Base-by-base conservation (phyloP, 140 eudicot species). In the Eryngium alpinum region DNA sequence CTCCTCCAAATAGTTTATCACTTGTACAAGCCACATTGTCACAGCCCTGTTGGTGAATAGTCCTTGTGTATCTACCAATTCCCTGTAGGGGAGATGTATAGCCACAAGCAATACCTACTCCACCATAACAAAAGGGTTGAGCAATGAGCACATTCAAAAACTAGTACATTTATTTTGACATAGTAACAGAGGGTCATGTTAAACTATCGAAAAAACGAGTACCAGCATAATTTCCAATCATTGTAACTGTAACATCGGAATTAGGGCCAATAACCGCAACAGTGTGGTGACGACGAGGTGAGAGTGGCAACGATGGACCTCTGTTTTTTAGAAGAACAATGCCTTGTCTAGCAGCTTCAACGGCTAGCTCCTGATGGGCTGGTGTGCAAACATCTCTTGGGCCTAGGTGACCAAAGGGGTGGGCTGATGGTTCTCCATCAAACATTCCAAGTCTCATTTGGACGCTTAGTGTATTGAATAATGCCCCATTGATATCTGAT, bases 151-250 rank as follows among this genome's bases (percentile, higher is more conserved):
- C 33, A 38, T 0, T 71, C 56, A 46, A 5, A 12, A 21, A 44
- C 31, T 24, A 34, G 51, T 21, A 24, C 19, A 57, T 16, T 38
- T 46, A 44, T 75, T 44, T 75, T 14, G 10, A 73, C 77, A 73
- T 18, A 18, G 33, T 17, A 72, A 74, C 10, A 13, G 15, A 75
- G 27, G 43, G 60, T 38, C 33, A 17, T 63, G 21, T 4, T 9
- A 76, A 50, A 28, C 46, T 2, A 17, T 1, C 7, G 5, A 70
- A 67, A 21, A 18, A 29, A 17, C 6, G 82, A 44, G 50, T 83
- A 88, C 98, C 98, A 19, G 97, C 98, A 81, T 94, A 94, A 77
- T 94, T 94, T 31, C 98, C 98, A 21, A 94, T 89, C 98, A 94
- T 94, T 28, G 97, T 90, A 38, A 84, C 86, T 0, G 96, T 94